A percentile compares a stretch with the other conserved stretches of the same genome.
These are phyloP conservation scores for Pseudogymnoascus sp. DNA, from an alignment of 2,329 filamentous ascomycete genomes.

Conservation along the genomic window DNA sequence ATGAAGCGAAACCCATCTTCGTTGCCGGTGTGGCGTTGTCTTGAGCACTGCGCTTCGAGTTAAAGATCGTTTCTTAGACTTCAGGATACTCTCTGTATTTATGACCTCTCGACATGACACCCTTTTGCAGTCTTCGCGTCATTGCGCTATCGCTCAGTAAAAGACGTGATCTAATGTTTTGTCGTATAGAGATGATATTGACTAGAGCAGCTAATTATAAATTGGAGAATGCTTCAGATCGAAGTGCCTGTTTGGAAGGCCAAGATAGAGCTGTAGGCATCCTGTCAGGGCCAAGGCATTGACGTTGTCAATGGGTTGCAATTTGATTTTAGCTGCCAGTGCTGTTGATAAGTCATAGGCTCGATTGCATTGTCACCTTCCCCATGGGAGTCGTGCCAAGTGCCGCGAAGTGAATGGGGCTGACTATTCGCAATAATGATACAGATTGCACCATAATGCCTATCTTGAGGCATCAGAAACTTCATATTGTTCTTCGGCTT, in stretches of 20 bases:
- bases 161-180: background rate
- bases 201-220: background rate
- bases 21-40: background rate
- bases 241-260: background rate
- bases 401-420: background rate
- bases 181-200: background rate
- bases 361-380: background rate
- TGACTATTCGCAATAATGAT: background rate
- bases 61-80: background rate
- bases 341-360: background rate
- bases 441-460: constrained; percentile 2
- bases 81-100: background rate
- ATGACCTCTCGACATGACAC: background rate
- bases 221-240: background rate
- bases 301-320: background rate
- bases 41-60: background rate
- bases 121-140: background rate
- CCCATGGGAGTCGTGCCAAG: background rate
- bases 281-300: background rate
- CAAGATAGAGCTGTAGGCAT: background rate
- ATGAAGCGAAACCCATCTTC: constrained; percentile 3
- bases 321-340: background rate
- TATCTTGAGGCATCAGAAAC: background rate
- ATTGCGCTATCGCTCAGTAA: constrained; percentile 2
- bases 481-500: background rate